These are phyloP conservation scores for Plectranthus barbatus DNA, from an alignment of 257 asterid genomes.

Conservation along the genomic window DNA sequence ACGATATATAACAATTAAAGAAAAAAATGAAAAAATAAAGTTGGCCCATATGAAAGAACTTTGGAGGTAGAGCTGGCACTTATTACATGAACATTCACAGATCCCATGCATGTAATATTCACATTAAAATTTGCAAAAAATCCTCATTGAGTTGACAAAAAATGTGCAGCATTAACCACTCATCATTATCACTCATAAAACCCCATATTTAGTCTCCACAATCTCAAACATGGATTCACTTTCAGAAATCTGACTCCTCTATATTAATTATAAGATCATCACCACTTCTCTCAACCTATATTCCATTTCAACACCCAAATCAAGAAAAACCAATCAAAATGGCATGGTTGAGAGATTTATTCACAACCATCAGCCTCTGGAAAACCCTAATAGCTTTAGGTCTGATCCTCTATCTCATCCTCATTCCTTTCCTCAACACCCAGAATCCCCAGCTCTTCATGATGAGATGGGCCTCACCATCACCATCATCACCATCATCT, in stretches of 20 bases:
- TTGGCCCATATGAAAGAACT: neutral
- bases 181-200: neutral
- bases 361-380: conserved; percentile 19
- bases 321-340: too few relatives aligned
- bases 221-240: too few relatives aligned
- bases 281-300: too few relatives aligned
- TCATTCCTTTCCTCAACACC: conserved; percentile 15
- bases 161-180: neutral
- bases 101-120: neutral
- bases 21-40: too few relatives aligned
- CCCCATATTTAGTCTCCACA: too few relatives aligned
- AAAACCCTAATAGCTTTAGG: conserved; percentile 19
- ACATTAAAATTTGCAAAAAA: conserved; percentile 6
- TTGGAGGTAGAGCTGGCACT: neutral
- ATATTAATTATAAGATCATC: too few relatives aligned
- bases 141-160: neutral
- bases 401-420: conserved; percentile 17
- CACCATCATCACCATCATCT: neutral
- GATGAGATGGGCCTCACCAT: conserved; percentile 3
- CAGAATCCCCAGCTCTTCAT: conserved; percentile 3
- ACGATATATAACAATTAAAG: too few relatives aligned
- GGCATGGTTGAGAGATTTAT: neutral
- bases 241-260: too few relatives aligned
- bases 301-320: neutral
- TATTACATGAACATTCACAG: neutral